Conservation (phyloP, 1,139 yeast genomes). For the Petasospora rhodanensis region DNA sequence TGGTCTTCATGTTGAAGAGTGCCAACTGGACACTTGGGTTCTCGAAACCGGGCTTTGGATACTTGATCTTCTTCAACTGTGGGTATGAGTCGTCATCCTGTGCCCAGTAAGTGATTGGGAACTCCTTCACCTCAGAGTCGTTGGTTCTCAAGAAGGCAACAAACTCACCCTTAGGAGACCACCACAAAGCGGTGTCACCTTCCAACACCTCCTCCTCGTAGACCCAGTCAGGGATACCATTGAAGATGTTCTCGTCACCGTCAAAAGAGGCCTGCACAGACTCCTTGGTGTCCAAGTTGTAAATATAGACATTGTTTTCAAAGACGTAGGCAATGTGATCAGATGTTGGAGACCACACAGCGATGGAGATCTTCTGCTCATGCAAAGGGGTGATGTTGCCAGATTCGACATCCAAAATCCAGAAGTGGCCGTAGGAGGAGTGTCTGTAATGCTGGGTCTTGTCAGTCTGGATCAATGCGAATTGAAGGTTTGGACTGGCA, state of each 20-base stretch:
- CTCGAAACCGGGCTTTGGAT: constrained; percentile 88
- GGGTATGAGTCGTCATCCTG: constrained; percentile 62
- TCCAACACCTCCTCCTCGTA: constrained; percentile 90
- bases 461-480: constrained; percentile 55
- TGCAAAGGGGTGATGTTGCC: constrained; percentile 37
- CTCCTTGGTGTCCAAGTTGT: constrained; percentile 39
- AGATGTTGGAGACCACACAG: constrained; percentile 78
- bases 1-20: constrained; percentile 30
- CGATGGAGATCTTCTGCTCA: constrained; percentile 42
- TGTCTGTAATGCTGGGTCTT: constrained; percentile 73
- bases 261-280: constrained; percentile 53
- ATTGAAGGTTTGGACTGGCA: constrained; percentile 61
- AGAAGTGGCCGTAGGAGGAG: constrained; percentile 66
- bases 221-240: constrained; percentile 97
- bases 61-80: constrained; percentile 53
- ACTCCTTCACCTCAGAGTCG: constrained; percentile 70
- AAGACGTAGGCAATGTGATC: constrained; percentile 62
- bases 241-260: constrained; percentile 69
- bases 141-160: constrained; percentile 67
- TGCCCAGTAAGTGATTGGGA: constrained; percentile 68
- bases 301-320: constrained; percentile 61
- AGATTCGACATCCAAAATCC: constrained; percentile 48
- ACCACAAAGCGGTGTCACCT: constrained; percentile 73
- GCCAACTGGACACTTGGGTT: constrained; percentile 63
- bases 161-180: constrained; percentile 71